phyloP scores from a whole-genome alignment of 495 filamentous ascomycete species.

The Podospora bellae-mahoneyi region DNA sequence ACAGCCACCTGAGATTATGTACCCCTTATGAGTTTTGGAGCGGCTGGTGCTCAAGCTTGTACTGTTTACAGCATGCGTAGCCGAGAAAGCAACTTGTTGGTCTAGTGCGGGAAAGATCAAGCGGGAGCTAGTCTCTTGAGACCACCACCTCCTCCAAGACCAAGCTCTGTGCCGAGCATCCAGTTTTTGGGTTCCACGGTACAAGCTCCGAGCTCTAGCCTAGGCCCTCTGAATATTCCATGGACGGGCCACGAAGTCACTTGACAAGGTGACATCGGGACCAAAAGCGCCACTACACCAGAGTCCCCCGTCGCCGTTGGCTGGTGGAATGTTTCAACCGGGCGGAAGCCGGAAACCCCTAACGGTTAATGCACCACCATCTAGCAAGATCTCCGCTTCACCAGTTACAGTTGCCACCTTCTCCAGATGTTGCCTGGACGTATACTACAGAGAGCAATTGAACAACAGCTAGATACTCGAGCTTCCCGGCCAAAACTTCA shows the following conservation, averaged over 20 bases:
- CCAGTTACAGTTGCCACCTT: conserved; percentile 20
- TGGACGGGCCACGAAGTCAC: conserved; percentile 10
- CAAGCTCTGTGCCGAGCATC: background rate
- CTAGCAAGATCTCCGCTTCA: conserved; percentile 17
- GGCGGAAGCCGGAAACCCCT: conserved; percentile 20
- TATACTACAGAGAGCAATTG: background rate
- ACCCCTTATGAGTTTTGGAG: conserved; percentile 6
- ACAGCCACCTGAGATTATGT: conserved; percentile 7
- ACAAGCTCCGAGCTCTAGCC: background rate
- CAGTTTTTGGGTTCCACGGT: conserved; percentile 1
- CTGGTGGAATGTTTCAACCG: conserved; percentile 22
- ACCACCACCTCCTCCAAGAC: background rate
- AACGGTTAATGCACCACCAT: conserved; percentile 22
- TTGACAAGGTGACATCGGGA: conserved; percentile 3
- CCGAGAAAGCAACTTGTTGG: background rate
- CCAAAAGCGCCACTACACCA: conserved; percentile 12
- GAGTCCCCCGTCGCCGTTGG: conserved; percentile 14
- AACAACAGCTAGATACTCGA: background rate
- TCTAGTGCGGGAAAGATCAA: background rate
- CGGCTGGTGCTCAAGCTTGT: background rate
- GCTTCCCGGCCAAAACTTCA: background rate
- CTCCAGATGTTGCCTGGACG: background rate
- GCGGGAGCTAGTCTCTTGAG: background rate
- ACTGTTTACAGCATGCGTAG: background rate
- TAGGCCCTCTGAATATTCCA: conserved; percentile 13